phyloP scores from a whole-genome alignment of 352 stramenopile species.

The Pythium volutum region DNA sequence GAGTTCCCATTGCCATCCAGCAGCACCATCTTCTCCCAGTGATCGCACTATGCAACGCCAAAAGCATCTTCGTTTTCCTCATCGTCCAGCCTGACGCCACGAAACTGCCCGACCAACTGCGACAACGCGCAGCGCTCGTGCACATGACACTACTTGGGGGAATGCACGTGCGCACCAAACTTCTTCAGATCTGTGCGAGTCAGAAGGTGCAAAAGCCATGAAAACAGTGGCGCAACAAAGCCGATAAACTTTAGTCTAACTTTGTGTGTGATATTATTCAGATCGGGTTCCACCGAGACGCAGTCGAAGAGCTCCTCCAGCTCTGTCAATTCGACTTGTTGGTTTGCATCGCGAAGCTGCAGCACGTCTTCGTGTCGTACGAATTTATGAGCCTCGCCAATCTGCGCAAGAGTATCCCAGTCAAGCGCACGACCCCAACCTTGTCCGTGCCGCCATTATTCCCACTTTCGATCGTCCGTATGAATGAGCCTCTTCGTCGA shows the following conservation, averaged over 20 bases:
- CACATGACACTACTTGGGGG: slow-evolving; percentile 39
- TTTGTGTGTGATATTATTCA: slow-evolving; percentile 15
- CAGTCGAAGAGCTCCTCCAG: slow-evolving; percentile 45
- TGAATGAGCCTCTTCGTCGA: slow-evolving; percentile 55
- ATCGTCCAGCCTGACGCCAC: slow-evolving; percentile 46
- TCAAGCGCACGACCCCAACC: not conserved
- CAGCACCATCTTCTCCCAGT: slow-evolving; percentile 62
- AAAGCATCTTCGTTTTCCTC: slow-evolving; percentile 55
- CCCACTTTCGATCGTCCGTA: slow-evolving; percentile 50
- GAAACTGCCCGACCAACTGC: slow-evolving; percentile 64
- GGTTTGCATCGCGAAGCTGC: slow-evolving; percentile 38
- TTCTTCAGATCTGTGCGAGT: slow-evolving; percentile 48
- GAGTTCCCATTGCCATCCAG: slow-evolving; percentile 36
- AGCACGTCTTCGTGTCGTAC: slow-evolving; percentile 44
- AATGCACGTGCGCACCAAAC: slow-evolving; percentile 45
- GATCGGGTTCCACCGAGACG: slow-evolving; percentile 63
- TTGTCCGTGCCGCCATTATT: slow-evolving; percentile 30
- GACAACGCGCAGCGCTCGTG: slow-evolving; percentile 32
- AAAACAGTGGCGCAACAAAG: too few relatives aligned
- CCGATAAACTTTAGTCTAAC: too few relatives aligned
- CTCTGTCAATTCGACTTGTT: slow-evolving; percentile 37
- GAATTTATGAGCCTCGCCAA: slow-evolving; percentile 63
- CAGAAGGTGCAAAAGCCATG: slow-evolving; percentile 30
- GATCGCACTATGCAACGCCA: slow-evolving; percentile 42
- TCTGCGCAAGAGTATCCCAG: slow-evolving; percentile 29